These are phyloP conservation scores for Macrophomina pseudophaseolina DNA, from an alignment of 2,329 filamentous ascomycete genomes.

Conservation along the genomic window DNA sequence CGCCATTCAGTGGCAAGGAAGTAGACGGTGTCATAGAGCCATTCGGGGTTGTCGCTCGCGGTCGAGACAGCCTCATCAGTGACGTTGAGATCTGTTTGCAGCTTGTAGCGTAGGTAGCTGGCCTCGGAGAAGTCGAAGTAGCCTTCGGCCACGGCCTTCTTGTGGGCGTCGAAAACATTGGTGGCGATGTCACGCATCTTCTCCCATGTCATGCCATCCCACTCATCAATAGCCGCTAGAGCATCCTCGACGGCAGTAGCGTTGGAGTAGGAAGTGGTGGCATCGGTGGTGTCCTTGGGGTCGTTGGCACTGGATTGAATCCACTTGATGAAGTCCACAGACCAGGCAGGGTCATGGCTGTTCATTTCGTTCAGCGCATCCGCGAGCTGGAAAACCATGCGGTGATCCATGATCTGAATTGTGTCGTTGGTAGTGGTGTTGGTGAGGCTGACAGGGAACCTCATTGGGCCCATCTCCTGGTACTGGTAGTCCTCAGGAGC, in stretches of 20 bases:
- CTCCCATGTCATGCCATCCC: constrained; percentile 40
- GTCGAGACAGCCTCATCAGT: constrained; percentile 59
- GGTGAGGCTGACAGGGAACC: constrained; percentile 61
- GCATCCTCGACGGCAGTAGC: constrained; percentile 46
- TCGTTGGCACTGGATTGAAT: constrained; percentile 62
- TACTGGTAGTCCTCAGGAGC: constrained; percentile 68
- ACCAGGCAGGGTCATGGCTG: constrained; percentile 52
- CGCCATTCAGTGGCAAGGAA: constrained; percentile 64
- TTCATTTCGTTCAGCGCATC: constrained; percentile 66
- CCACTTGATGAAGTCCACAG: constrained; percentile 68
- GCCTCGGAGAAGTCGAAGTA: constrained; percentile 70
- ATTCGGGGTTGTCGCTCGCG: constrained; percentile 55
- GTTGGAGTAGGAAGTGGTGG: constrained; percentile 38
- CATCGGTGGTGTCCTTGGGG: constrained; percentile 50
- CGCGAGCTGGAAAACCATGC: constrained; percentile 68
- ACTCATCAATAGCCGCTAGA: constrained; percentile 44
- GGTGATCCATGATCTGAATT: constrained; percentile 65
- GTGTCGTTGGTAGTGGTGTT: constrained; percentile 61
- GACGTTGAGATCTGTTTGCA: constrained; percentile 60
- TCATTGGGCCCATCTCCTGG: constrained; percentile 71
- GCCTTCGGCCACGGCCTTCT: constrained; percentile 57
- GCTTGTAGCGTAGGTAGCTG: constrained; percentile 64
- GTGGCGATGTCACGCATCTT: constrained; percentile 42
- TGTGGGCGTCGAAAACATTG: constrained; percentile 60
- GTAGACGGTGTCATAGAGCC: constrained; percentile 63